A percentile compares a stretch with the other conserved stretches of the same genome.
Evolutionary conservation across 1,284 basidiomycete species (phyloP).

Genomic region (Sphagnurus paluster): DNA sequence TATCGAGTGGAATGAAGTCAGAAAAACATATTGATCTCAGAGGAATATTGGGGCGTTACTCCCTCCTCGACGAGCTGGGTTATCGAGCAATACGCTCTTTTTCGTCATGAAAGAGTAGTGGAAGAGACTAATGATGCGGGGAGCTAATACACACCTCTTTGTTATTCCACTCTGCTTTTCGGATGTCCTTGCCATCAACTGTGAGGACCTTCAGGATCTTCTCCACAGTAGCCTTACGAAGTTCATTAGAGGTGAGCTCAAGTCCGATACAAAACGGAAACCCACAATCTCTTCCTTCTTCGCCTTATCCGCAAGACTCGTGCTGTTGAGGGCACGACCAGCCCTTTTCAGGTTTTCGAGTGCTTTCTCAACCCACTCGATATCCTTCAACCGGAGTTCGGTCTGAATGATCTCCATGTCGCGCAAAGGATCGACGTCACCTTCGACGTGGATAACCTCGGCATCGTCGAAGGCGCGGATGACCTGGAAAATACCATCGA

Average conservation of each 20-base stretch:
- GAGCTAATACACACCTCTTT: slow-evolving; percentile 91
- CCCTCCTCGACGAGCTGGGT: slow-evolving; percentile 74
- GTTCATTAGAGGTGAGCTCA: slow-evolving; percentile 22
- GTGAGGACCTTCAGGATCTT: slow-evolving; percentile 82
- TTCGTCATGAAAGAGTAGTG: slow-evolving; percentile 56
- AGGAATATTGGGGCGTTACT: slow-evolving; percentile 70
- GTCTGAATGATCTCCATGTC: slow-evolving; percentile 99
- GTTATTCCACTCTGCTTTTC: slow-evolving; percentile 93
- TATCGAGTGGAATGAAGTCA: slow-evolving; percentile 7
- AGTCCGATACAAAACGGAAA: slow-evolving; percentile 16
- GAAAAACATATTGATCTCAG: slow-evolving; percentile 52
- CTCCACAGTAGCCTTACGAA: slow-evolving; percentile 73
- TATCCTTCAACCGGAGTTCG: slow-evolving; percentile 94
- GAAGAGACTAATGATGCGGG: slow-evolving; percentile 5
- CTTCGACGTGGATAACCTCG: slow-evolving; percentile 99
- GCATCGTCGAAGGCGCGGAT: slow-evolving; percentile 98
- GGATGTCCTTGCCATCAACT: slow-evolving; percentile 87
- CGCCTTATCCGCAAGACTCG: slow-evolving; percentile 90
- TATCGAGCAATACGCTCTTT: slow-evolving; percentile 80
- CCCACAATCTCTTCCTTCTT: slow-evolving; percentile 94
- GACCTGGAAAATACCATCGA: slow-evolving; percentile 99
- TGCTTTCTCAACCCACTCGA: slow-evolving; percentile 97
- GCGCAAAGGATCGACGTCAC: slow-evolving; percentile 93
- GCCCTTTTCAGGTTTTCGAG: slow-evolving; percentile 79
- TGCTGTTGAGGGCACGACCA: slow-evolving; percentile 72